Conservation (phyloP, 257 asterid genomes). For the Cynanchum wilfordii region DNA sequence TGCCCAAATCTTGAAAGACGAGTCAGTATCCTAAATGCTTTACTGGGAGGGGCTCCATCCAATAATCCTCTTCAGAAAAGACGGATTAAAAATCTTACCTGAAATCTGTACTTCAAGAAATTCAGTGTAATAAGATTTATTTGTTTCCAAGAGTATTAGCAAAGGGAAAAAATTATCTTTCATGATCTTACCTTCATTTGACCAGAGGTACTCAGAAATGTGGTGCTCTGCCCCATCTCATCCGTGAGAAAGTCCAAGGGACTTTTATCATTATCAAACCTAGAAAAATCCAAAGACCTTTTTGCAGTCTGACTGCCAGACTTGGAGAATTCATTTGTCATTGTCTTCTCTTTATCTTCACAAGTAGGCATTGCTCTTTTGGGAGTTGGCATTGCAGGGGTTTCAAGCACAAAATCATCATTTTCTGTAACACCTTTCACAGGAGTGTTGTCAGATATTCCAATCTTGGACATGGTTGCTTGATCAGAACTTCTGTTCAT, state of each 20-base stretch:
- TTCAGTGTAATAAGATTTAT: not conserved
- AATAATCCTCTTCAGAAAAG: not conserved
- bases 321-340: conserved; percentile 34
- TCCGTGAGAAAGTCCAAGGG: conserved; percentile 3
- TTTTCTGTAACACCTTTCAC: conserved; percentile 38
- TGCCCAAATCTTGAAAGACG: not conserved
- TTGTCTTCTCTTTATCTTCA: conserved; percentile 51
- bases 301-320: conserved; percentile 49
- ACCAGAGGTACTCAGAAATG: conserved; percentile 6
- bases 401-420: conserved; percentile 40
- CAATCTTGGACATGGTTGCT: not conserved
- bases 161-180: not conserved
- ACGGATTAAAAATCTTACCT: not conserved
- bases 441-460: conserved; percentile 49
- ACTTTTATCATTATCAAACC: conserved; percentile 30
- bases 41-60: not conserved
- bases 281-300: conserved; percentile 57
- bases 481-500: conserved; percentile 16
- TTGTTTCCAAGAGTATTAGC: not conserved
- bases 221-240: conserved; percentile 15
- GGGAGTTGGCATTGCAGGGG: conserved; percentile 71
- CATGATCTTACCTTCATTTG: conserved; percentile 7
- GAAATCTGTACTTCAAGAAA: conserved; percentile 7
- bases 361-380: conserved; percentile 51
- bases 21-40: not conserved